Evolutionary conservation across 2,329 filamentous ascomycete species (phyloP).

Genomic region (Pyricularia pennisetigena): DNA sequence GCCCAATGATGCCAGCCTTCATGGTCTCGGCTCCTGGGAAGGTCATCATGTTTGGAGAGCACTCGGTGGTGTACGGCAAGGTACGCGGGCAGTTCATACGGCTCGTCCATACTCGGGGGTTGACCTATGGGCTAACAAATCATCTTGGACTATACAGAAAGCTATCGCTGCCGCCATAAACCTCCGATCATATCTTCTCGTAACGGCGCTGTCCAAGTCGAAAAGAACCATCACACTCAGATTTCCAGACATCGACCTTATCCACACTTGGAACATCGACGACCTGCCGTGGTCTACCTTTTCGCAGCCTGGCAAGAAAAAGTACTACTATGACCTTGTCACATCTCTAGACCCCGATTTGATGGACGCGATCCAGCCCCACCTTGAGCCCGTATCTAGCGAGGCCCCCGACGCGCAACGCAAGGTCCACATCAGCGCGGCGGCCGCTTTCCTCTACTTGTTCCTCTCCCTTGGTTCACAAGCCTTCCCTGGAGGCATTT

Average conservation of each 20-base stretch:
- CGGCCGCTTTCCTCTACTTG: constrained; percentile 82
- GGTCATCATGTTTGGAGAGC: constrained; percentile 96
- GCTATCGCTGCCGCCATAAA: constrained; percentile 94
- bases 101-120: not conserved
- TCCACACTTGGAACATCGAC: constrained; percentile 92
- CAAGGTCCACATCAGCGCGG: constrained; percentile 77
- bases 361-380: constrained; percentile 68
- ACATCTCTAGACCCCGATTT: constrained; percentile 78
- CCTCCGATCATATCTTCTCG: constrained; percentile 89
- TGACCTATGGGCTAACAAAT: not conserved
- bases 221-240: constrained; percentile 77
- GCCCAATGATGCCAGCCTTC: constrained; percentile 73
- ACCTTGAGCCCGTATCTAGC: constrained; percentile 62
- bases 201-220: constrained; percentile 88
- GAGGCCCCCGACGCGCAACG: constrained; percentile 58
- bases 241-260: constrained; percentile 83
- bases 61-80: constrained; percentile 96
- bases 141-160: constrained; percentile 38
- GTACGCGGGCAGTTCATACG: constrained; percentile 29
- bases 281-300: constrained; percentile 81
- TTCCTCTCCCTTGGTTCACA: constrained; percentile 79
- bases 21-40: constrained; percentile 98
- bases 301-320: constrained; percentile 74
- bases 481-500: constrained; percentile 71
- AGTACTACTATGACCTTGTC: constrained; percentile 85